phyloP scores from a whole-genome alignment of 2,329 filamentous ascomycete species.

The Talaromyces sp. region DNA sequence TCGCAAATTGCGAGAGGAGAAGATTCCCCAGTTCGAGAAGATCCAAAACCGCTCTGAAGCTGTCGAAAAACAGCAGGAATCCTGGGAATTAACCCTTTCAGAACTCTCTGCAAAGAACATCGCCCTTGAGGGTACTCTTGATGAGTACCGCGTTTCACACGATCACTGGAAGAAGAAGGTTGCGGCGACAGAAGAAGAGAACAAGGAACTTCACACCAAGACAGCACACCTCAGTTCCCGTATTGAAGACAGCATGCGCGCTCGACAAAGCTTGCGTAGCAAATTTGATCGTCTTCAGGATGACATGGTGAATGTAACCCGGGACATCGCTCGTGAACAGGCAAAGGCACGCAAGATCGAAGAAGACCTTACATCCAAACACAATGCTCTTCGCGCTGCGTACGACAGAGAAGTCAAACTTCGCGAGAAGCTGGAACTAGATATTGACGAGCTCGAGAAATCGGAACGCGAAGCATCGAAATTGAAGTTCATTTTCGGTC shows the following conservation, averaged over 20 bases:
- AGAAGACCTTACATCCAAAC: slow-evolving; percentile 51
- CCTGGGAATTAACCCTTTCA: slow-evolving; percentile 48
- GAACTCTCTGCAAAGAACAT: slow-evolving; percentile 57
- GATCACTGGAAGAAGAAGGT: slow-evolving; percentile 57
- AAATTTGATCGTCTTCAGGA: slow-evolving; percentile 84
- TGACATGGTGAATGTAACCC: slow-evolving; percentile 75
- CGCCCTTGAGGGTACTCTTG: slow-evolving; percentile 56
- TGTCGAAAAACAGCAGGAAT: slow-evolving; percentile 63
- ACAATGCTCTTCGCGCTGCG: slow-evolving; percentile 52
- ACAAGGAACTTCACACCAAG: slow-evolving; percentile 69
- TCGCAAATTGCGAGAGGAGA: slow-evolving; percentile 63
- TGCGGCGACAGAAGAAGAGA: slow-evolving; percentile 55
- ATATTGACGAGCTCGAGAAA: slow-evolving; percentile 58
- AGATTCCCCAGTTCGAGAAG: slow-evolving; percentile 60
- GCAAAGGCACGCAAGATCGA: slow-evolving; percentile 68
- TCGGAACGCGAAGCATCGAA: slow-evolving; percentile 74
- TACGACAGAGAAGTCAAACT: slow-evolving; percentile 66
- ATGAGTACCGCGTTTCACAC: slow-evolving; percentile 60
- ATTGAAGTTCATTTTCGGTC: slow-evolving; percentile 72
- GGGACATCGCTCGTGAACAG: slow-evolving; percentile 78
- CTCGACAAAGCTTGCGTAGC: slow-evolving; percentile 76
- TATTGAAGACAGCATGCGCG: slow-evolving; percentile 77
- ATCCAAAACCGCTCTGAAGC: slow-evolving; percentile 63
- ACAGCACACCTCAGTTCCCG: slow-evolving; percentile 72
- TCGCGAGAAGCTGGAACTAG: slow-evolving; percentile 56